Evolutionary conservation across 2,329 filamentous ascomycete species (phyloP).

Genomic region (Stachybotrys chartarum): DNA sequence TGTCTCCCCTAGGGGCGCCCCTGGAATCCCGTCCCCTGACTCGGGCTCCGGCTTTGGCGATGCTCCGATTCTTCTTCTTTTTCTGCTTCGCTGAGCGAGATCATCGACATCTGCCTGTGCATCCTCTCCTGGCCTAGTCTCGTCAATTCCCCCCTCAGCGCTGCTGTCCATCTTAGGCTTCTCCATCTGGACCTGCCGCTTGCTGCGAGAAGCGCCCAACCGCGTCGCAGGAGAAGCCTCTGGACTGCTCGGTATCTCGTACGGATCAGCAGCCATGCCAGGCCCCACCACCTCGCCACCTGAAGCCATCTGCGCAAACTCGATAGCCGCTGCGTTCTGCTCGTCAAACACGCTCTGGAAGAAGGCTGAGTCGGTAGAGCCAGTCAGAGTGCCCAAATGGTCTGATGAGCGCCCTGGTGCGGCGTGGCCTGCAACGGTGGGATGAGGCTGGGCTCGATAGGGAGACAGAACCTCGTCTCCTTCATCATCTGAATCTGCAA

Average conservation of each 20-base stretch:
- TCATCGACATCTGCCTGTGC: too few species aligned
- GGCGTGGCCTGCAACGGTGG: slow-evolving; percentile 2
- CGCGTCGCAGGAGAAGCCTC: not conserved
- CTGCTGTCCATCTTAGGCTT: not conserved
- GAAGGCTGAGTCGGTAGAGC: slow-evolving; percentile 40
- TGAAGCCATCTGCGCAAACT: slow-evolving; percentile 7
- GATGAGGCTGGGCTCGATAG: slow-evolving; percentile 5
- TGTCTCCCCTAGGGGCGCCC: slow-evolving; percentile 9
- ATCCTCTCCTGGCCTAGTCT: not conserved
- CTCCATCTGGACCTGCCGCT: not conserved
- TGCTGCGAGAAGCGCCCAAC: not conserved
- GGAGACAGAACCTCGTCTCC: slow-evolving; percentile 15
- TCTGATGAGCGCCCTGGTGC: slow-evolving; percentile 13
- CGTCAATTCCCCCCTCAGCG: not conserved
- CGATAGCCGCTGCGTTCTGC: slow-evolving; percentile 27
- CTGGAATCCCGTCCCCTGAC: slow-evolving; percentile 5
- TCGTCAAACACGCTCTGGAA: slow-evolving; percentile 41
- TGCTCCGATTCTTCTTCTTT: slow-evolving; percentile 14
- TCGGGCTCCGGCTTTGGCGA: not conserved
- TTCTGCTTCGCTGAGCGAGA: slow-evolving; percentile 5
- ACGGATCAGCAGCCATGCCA: not conserved
- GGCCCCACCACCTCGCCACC: not conserved
- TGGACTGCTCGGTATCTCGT: not conserved
- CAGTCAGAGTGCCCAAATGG: slow-evolving; percentile 20
- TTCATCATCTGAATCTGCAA: slow-evolving; percentile 34